phyloP scores from a whole-genome alignment of 495 filamentous ascomycete genomes.

The Astrothelium macrocarpum region DNA sequence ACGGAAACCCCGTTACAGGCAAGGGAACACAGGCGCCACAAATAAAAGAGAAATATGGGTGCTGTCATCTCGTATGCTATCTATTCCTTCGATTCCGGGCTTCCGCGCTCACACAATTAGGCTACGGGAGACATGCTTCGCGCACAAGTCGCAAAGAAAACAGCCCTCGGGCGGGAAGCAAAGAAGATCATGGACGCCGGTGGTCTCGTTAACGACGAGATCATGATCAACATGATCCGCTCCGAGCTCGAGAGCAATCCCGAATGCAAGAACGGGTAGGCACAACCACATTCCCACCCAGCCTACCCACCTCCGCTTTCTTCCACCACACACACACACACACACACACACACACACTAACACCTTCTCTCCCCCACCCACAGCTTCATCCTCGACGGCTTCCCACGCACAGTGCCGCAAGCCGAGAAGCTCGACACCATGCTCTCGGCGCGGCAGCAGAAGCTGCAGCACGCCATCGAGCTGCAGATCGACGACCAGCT shows the following conservation, averaged over 20 bases:
- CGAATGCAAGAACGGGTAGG: slow-evolving; percentile 94
- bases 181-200: slow-evolving; percentile 99
- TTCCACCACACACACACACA: background rate
- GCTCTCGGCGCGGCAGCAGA: slow-evolving; percentile 62
- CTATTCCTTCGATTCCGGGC: background rate
- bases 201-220: slow-evolving; percentile 95
- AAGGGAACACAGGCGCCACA: slow-evolving; percentile 98
- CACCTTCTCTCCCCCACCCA: background rate
- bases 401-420: slow-evolving; percentile 92
- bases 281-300: background rate
- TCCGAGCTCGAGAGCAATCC: slow-evolving; percentile 84
- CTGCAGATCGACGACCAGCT: slow-evolving; percentile 92
- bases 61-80: slow-evolving; percentile 82
- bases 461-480: slow-evolving; percentile 87
- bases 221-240: slow-evolving; percentile 99
- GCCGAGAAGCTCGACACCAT: slow-evolving; percentile 90
- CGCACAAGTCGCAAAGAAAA: slow-evolving; percentile 97
- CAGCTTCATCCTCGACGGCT: slow-evolving; percentile 98
- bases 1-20: slow-evolving; percentile 44
- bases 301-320: no score
- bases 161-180: slow-evolving; percentile 81
- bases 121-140: slow-evolving; percentile 99
- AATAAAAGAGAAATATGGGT: slow-evolving; percentile 94
- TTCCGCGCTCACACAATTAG: slow-evolving; percentile 37
- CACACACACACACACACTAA: background rate